A percentile compares a stretch with the other conserved stretches of the same genome.
These are phyloP conservation scores for Alternaria gansuensis DNA, from an alignment of 2,329 filamentous ascomycete genomes.

Conservation along the genomic window DNA sequence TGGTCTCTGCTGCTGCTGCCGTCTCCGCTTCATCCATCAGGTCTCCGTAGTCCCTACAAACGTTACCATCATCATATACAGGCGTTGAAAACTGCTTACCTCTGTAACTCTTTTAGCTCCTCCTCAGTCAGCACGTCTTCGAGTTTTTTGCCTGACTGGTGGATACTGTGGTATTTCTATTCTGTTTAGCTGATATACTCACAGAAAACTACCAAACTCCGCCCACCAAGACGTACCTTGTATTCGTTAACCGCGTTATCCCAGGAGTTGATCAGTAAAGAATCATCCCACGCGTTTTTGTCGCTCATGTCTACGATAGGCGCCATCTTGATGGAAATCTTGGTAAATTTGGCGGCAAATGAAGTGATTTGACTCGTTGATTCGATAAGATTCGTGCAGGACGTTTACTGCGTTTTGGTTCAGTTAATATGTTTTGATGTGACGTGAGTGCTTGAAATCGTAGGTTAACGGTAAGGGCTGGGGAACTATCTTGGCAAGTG, in stretches of 20 bases:
- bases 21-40: slow-evolving; percentile 40
- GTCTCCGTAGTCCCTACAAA: slow-evolving; percentile 44
- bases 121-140: slow-evolving; percentile 48
- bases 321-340: slow-evolving; percentile 28
- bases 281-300: slow-evolving; percentile 52
- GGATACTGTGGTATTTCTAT: slow-evolving; percentile 53
- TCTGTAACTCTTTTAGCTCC: slow-evolving; percentile 44
- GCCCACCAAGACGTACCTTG: slow-evolving; percentile 34
- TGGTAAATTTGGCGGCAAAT: neutral
- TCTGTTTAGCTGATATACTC: slow-evolving; percentile 17
- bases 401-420: neutral
- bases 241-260: slow-evolving; percentile 51
- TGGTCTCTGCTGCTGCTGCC: slow-evolving; percentile 25
- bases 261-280: slow-evolving; percentile 48
- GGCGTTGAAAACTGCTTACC: slow-evolving; percentile 28
- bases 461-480: slow-evolving; percentile 7
- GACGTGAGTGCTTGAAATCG: neutral
- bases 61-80: slow-evolving; percentile 21
- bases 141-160: slow-evolving; percentile 47
- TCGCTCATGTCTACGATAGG: slow-evolving; percentile 42
- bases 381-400: neutral
- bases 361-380: neutral
- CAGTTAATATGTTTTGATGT: neutral
- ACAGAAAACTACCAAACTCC: neutral
- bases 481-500: slow-evolving; percentile 28